phyloP scores from a whole-genome alignment of 768 basidiomycete genomes.

The Asterophora parasitica region DNA sequence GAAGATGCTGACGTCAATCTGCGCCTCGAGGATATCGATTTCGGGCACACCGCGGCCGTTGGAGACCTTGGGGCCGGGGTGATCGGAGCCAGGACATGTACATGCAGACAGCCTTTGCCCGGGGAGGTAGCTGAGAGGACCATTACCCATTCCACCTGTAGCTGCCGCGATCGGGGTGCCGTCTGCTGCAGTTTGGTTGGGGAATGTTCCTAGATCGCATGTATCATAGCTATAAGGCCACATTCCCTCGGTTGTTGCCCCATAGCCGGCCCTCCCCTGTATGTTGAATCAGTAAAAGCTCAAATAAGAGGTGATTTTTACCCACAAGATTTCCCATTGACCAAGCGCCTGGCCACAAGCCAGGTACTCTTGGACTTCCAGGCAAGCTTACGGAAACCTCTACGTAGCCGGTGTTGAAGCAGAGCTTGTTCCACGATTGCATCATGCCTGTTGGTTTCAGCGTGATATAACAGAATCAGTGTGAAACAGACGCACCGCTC shows the following conservation, averaged over 20 bases:
- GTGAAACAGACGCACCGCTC: constrained; percentile 51
- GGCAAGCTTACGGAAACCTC: constrained; percentile 80
- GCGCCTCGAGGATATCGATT: constrained; percentile 89
- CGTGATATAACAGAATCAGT: constrained; percentile 18
- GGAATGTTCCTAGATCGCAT: constrained; percentile 85
- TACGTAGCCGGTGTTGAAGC: constrained; percentile 89
- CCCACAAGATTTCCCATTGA: constrained; percentile 70
- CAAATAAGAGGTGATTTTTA: background rate
- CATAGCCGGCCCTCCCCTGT: constrained; percentile 81
- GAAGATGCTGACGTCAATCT: constrained; percentile 49
- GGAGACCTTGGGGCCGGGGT: constrained; percentile 74
- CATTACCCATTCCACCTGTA: constrained; percentile 47
- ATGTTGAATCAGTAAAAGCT: background rate
- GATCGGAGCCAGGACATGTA: constrained; percentile 80
- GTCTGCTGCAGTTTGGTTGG: constrained; percentile 66
- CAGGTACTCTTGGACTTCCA: constrained; percentile 53
- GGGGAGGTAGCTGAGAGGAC: constrained; percentile 67
- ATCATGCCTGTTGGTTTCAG: constrained; percentile 47
- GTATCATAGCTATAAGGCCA: constrained; percentile 83
- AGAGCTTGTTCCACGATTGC: constrained; percentile 91
- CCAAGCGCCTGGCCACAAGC: constrained; percentile 86
- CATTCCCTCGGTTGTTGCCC: constrained; percentile 83
- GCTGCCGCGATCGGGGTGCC: constrained; percentile 54
- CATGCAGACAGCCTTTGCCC: constrained; percentile 87
- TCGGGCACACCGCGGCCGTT: constrained; percentile 83